Base-by-base conservation (phyloP, 2,329 filamentous ascomycete genomes). In the Atkinsonella texensis region DNA sequence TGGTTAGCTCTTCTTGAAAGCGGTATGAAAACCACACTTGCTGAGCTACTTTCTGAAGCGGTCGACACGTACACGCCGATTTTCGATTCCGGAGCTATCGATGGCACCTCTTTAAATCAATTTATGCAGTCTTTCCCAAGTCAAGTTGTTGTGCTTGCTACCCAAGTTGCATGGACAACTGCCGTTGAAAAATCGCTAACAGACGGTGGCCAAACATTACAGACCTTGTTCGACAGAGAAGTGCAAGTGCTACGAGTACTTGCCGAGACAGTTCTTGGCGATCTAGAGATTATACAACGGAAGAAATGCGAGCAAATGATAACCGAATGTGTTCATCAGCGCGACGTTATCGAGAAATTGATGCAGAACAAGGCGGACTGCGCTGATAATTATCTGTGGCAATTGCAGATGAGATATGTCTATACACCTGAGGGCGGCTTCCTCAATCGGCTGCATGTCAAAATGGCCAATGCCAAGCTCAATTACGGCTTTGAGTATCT, bases 271-370 rank as follows among this genome's bases (percentile, higher is more conserved):
- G 93, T 99, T 12, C 76, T 98, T 15, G 88, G 87, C 40, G 90
- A 98, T 62, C 79, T 98, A 20, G 86, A 90, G 58, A 74, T 88
- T 7, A 86, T 96, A 48, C 81, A 87, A 63, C 81, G 93, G 56
- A 95, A 95, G 76, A 96, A 95, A 73, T 98, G 91, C 68, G 93
- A 99, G 67, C 91, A 96, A 68, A 79, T 98, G 58, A 98, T 99
- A 63, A 99, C 94, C 0, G 94, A 98, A 66, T 97, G 93, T 64
- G 93, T 99, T 13, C 93, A 98, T 65, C 94, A 99, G 68, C 86
- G 93, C 55, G 93, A 98, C 67, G 81, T 85, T 17, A 93, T 97
- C 57, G 85, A 91, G 63, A 94, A 88, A 67, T 80, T 99, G 28
- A 79, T 90, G 46, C 78, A 84, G 45, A 75, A 80, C 45, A 84